These are phyloP conservation scores for Tardiomyces blankii DNA, from an alignment of 1,139 yeast species.

Conservation along the genomic window DNA sequence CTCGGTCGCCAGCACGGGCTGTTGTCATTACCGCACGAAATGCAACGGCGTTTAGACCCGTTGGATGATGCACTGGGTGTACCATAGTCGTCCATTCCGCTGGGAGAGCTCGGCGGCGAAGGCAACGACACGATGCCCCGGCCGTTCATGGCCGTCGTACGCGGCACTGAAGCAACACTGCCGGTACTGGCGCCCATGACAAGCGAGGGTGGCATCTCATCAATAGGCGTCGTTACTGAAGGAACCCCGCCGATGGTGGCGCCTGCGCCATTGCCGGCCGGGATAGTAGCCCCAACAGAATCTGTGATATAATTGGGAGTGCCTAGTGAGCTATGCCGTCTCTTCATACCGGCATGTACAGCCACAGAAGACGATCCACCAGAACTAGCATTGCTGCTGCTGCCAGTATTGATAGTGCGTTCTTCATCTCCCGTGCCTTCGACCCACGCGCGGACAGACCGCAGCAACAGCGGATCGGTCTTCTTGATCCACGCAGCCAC, in stretches of 20 bases:
- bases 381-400: not conserved
- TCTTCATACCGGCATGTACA: not conserved
- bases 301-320: not conserved
- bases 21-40: conserved; percentile 83
- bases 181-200: no score
- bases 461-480: conserved; percentile 8
- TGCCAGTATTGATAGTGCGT: not conserved
- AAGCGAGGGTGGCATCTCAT: not conserved
- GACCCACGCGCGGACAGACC: not conserved
- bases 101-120: not conserved
- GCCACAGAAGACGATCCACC: not conserved
- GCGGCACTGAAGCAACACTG: not conserved
- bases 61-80: not conserved
- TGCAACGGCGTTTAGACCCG: conserved; percentile 34
- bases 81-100: not conserved
- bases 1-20: conserved; percentile 99
- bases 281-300: not conserved
- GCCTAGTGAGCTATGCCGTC: not conserved
- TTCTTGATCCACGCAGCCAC: conserved; percentile 26
- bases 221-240: not conserved
- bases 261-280: not conserved
- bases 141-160: not conserved
- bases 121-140: not conserved
- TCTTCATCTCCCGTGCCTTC: not conserved
- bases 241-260: not conserved